A percentile compares a stretch with the other conserved stretches of the same genome.
Evolutionary conservation across 257 asterid species (phyloP).

Genomic region (Forsythia viridissima): DNA sequence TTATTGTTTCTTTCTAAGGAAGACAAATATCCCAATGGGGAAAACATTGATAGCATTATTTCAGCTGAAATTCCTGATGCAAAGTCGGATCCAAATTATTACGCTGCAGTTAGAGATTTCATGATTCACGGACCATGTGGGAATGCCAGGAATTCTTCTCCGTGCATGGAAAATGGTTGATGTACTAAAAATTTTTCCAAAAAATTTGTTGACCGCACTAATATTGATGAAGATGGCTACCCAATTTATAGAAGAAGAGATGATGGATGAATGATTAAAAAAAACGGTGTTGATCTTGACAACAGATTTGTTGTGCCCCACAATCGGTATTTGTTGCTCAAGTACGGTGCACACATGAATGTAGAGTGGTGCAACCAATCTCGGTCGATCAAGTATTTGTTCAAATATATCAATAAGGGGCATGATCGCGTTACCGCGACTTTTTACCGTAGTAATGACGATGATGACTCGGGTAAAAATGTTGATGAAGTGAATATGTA

Average conservation of each 20-base stretch:
- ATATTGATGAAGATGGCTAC: background rate
- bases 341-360: background rate
- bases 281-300: background rate
- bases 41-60: background rate
- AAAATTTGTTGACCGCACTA: background rate
- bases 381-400: background rate
- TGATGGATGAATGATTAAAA: background rate
- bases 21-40: too few relatives aligned
- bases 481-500: background rate
- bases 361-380: background rate
- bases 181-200: background rate
- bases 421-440: background rate
- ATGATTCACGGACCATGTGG: constrained; percentile 2
- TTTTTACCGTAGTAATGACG: background rate
- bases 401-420: background rate
- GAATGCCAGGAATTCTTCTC: background rate
- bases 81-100: background rate
- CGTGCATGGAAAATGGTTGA: background rate
- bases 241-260: background rate
- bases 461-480: background rate
- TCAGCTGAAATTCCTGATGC: background rate
- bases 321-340: background rate
- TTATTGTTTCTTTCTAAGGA: background rate
- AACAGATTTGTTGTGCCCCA: background rate
- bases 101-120: background rate